Base-by-base conservation (phyloP, 306 rosid genomes). In the Rosa chinensis region DNA sequence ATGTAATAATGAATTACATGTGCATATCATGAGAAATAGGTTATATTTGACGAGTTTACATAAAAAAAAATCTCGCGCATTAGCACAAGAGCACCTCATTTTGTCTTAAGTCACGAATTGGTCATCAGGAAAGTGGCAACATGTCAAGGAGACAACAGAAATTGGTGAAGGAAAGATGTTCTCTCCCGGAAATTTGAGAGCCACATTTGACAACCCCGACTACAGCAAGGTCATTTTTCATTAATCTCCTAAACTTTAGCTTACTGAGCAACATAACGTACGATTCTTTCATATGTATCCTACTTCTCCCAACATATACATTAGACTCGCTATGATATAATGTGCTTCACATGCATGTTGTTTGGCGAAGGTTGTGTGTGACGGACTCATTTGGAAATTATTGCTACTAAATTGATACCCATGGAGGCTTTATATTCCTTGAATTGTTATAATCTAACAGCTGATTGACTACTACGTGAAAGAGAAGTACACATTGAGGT, bases 161-260 rank as follows among this genome's bases (percentile, higher is more conserved):
- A 91, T 96, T 82, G 84, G 92, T 45, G 99, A 96, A 82, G 99
- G 99, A 87, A 96, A 96, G 88, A 58, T 96, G 16, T 96, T 96
- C 88, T 96, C 99, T 59, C 99, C 99, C 1, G 99, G 99, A 87
- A 96, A 96, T 79, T 85, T 96, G 91, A 93, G 99, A 85, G 99
- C 99, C 43, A 96, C 99, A 78, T 88, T 76, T 75, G 99, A 96
- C 89, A 96, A 96, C 81, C 88, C 93, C 5, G 81, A 96, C 58
- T 96, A 96, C 88, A 84, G 84, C 77, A 88, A 93, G 96, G 99
- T 96, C 67, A 69, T 47, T 12, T 70, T 32, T 58, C 35, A 39
- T 8, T 50, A 62, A 10, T 5, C 10, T n/a, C 50, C 23, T 39
- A 16, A 37, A 73, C 53, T 79, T 63, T 49, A 73, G 12, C 37